A percentile compares a stretch with the other conserved stretches of the same genome.
These are phyloP conservation scores for Epithemia pelagica DNA, from an alignment of 108 stramenopile species.

Conservation along the genomic window DNA sequence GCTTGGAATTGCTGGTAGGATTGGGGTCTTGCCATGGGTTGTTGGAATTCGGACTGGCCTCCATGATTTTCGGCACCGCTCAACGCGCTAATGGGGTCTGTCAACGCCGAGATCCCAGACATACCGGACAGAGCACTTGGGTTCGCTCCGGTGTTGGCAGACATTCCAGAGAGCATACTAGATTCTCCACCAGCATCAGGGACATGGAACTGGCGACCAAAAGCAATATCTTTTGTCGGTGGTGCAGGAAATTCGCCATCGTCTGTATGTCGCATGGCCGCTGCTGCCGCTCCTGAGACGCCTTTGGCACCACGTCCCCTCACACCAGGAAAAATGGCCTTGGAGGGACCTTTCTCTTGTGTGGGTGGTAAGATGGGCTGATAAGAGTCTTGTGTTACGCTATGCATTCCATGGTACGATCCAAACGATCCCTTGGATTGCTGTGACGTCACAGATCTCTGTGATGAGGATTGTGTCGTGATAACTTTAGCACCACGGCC, in stretches of 20 bases:
- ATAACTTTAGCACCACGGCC: not conserved
- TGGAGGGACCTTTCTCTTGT: not conserved
- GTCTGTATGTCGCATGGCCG: not conserved
- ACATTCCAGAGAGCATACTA: conserved; percentile 5
- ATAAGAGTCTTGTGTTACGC: not conserved
- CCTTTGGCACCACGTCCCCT: not conserved
- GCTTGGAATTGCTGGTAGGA: not conserved
- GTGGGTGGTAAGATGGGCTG: not conserved
- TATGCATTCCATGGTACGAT: too few relatives aligned
- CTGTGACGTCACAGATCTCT: not conserved
- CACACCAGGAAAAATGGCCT: not conserved
- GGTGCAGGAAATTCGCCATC: not conserved
- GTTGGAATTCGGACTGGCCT: not conserved
- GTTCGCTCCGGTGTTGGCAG: not conserved
- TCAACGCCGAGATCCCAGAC: conserved; percentile 35
- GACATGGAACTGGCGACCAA: conserved; percentile 32
- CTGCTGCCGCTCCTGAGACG: not conserved
- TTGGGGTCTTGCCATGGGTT: not conserved
- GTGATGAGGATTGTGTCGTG: not conserved
- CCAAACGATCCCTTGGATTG: not conserved
- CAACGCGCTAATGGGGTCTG: conserved; percentile 14
- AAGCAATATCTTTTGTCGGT: conserved; percentile 20
- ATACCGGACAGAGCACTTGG: conserved; percentile 15
- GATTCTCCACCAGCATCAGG: conserved; percentile 3
- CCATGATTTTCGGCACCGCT: not conserved